phyloP scores from a whole-genome alignment of 1,284 basidiomycete genomes.

The Tremellales sp. region DNA sequence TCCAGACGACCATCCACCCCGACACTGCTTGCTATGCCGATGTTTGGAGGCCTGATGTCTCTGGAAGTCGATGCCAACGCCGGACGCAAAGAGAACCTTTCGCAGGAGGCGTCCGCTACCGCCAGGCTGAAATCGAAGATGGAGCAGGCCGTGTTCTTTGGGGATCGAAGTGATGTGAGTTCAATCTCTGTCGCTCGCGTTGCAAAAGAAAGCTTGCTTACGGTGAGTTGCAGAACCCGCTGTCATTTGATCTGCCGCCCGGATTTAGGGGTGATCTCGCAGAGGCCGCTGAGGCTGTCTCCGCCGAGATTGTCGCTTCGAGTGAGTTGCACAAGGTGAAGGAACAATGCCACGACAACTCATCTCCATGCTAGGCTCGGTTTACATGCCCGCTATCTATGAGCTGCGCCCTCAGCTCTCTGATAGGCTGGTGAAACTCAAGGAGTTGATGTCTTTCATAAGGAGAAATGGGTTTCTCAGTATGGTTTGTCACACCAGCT shows the following conservation, averaged over 20 bases:
- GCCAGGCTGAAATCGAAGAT: conserved; percentile 51
- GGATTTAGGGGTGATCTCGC: conserved; percentile 52
- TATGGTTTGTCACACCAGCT: conserved; percentile 54
- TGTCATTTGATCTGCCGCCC: conserved; percentile 51
- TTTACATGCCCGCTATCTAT: conserved; percentile 68
- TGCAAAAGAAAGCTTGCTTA: conserved; percentile 1
- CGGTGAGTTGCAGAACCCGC: conserved; percentile 48
- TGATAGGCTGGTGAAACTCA: conserved; percentile 69
- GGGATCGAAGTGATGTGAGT: conserved; percentile 46
- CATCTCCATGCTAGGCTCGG: conserved; percentile 56
- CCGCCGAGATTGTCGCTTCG: conserved; percentile 49
- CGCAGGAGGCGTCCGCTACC: conserved; percentile 24
- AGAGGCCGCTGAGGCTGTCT: conserved; percentile 51
- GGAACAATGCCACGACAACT: neutral
- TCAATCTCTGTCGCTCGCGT: no score
- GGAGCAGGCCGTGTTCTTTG: conserved; percentile 57
- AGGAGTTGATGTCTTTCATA: conserved; percentile 80
- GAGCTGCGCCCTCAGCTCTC: conserved; percentile 78
- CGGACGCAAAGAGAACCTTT: neutral
- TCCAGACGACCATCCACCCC: conserved; percentile 8
- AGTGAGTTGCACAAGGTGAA: conserved; percentile 24
- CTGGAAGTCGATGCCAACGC: conserved; percentile 28
- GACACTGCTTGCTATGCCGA: conserved; percentile 36
- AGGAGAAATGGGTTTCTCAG: conserved; percentile 73
- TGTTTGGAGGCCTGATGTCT: conserved; percentile 38